Base-by-base conservation (phyloP, 306 rosid species). In the Potentilla sterilis region DNA sequence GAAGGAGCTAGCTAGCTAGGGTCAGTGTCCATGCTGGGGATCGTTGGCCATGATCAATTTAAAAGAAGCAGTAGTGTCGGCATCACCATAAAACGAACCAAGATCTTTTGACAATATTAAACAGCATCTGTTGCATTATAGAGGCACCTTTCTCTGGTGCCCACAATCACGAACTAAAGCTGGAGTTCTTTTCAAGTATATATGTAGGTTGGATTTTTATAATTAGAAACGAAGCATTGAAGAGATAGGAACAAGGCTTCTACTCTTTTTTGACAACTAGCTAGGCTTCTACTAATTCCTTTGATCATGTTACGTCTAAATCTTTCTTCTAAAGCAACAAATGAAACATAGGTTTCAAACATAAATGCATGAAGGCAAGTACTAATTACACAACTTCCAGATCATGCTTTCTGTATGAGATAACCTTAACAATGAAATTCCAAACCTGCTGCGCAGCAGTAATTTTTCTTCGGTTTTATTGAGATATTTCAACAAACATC, bases 51-150 rank as follows among this genome's bases (percentile, higher is more conserved):
- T 67, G 79, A 74, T 69, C 67, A 42, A 69, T 38, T 4, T 37
- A 78, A 65, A 63, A 54, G 67, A 76, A 70, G 80, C 41, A 75
- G 77, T 74, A 55, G 65, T 55, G 81, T 87, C 84, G 75, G 81
- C 73, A 84, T 84, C 80, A 73, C 67, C 37, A 35, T 48, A 59
- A 47, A 68, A 79, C 43, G 35, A 32, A 63, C 82, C 67, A 57
- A 75, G 71, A 77, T 76, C 74, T 42, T 75, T 85, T 82, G 81
- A 77, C 80, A 83, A 49, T 64, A 78, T 78, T 63, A 46, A 52
- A 55, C 47, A 72, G 47, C 49, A 21, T 69, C 80, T 42, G 11
- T 32, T 13, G 51, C 54, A 62, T 69, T 62, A 69, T 70, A 70
- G 2, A 64, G 54, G 40, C 71, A 49, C 11, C 55, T 19, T 75